Base-by-base conservation (phyloP, 305 asterid genomes). In the Solanum aculeatissimum region DNA sequence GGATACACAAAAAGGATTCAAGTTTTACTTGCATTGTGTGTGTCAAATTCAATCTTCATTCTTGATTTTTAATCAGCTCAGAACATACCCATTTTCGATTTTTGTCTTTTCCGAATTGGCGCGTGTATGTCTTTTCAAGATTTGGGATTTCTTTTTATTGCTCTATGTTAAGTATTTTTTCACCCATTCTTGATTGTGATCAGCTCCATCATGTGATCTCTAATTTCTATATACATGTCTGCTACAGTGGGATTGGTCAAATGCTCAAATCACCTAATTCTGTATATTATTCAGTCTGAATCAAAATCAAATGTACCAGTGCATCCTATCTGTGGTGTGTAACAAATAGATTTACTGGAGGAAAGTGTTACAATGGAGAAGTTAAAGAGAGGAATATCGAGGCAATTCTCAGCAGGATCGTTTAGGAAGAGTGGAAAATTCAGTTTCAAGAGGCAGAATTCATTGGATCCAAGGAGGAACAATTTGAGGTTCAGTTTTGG, bases 341-440 rank as follows among this genome's bases (percentile, higher is more conserved):
- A 66, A 32, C 45, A 29, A 66, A 16, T 66, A 66, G 25, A 32
- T 66, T 68, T 68, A 49, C 15, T 68, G 75, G 49, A 68, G 74
- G 32, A 0, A 68, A 35, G 75, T 15, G 80, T 71, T 70, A 55
- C 60, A 60, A 92, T 94, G 97, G 96, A 94, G 84, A 97, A 93
- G 84, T 83, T 97, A 86, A 94, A 90, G 87, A 94, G 97, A 15
- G 98, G 98, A 16, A 97, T 97, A 25, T 97, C 98, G 13, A 94
- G 98, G 43, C 98, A 97, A 85, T 94, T 97, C 90, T 97, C 99
- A 2, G 92, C 97, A 4, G 98, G 97, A 57, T 94, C 98, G 79
- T 47, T 97, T 88, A 82, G 90, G 81, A 91, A 65, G 91, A 94
- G 95, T 89, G 95, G 98, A 68, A 92, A 86, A 84, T 90, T 90